These are phyloP conservation scores for Syzygium oleosum DNA, from an alignment of 345 rosid genomes.

Conservation along the genomic window DNA sequence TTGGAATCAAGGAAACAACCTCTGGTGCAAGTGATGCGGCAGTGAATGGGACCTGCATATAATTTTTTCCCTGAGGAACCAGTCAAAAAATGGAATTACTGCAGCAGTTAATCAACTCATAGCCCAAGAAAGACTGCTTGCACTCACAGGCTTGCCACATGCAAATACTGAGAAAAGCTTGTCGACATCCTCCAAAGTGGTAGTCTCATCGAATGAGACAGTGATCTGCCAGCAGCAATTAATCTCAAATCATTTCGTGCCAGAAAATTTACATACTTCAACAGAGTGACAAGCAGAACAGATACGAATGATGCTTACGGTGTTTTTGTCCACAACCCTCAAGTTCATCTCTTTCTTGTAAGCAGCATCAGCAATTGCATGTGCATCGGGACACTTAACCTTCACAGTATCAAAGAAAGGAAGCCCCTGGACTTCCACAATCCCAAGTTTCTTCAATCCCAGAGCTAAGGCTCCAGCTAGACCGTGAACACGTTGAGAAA, in stretches of 20 bases:
- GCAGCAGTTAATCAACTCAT: background rate
- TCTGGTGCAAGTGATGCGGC: slow-evolving; percentile 87
- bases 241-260: slow-evolving; percentile 5
- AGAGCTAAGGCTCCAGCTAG: slow-evolving; percentile 81
- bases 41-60: slow-evolving; percentile 63
- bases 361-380: slow-evolving; percentile 75
- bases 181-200: slow-evolving; percentile 89
- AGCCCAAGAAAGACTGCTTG: background rate
- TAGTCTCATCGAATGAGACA: slow-evolving; percentile 91
- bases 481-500: slow-evolving; percentile 86
- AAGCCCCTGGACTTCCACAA: slow-evolving; percentile 69
- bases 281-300: slow-evolving; percentile 2
- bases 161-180: slow-evolving; percentile 73
- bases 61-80: slow-evolving; percentile 1
- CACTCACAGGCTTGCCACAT: slow-evolving; percentile 70
- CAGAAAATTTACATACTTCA: background rate
- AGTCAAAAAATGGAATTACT: background rate
- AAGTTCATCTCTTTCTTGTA: slow-evolving; percentile 62
- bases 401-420: slow-evolving; percentile 97
- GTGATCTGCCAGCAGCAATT: slow-evolving; percentile 56
- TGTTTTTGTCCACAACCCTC: slow-evolving; percentile 70
- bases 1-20: slow-evolving; percentile 65
- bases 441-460: slow-evolving; percentile 89
- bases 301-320: slow-evolving; percentile 40
- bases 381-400: slow-evolving; percentile 73